phyloP scores from a whole-genome alignment of 495 filamentous ascomycete species.

The Lichenothelia convexa region DNA sequence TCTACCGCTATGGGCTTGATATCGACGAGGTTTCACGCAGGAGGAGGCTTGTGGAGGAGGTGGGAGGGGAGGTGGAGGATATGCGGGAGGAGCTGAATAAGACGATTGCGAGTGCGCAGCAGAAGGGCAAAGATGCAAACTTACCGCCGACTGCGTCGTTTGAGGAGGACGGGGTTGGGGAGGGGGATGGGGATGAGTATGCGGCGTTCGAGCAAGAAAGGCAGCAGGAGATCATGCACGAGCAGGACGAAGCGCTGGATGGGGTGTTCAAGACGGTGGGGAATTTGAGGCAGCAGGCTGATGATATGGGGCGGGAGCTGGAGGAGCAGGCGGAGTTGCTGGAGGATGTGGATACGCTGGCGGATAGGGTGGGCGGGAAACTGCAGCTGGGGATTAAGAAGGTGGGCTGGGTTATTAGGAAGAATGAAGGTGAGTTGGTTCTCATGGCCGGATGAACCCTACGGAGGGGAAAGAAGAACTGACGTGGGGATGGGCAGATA shows the following conservation, averaged over 20 bases:
- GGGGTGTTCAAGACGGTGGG: conserved; percentile 86
- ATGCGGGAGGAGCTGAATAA: conserved; percentile 69
- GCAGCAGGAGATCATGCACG: conserved; percentile 78
- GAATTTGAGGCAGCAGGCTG: conserved; percentile 70
- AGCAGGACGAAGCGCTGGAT: conserved; percentile 86
- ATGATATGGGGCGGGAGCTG: conserved; percentile 86
- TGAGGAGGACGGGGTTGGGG: conserved; percentile 23
- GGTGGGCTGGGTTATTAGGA: conserved; percentile 63
- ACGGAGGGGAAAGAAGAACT: conserved; percentile 1
- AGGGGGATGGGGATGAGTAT: conserved; percentile 56
- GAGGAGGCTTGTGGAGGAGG: conserved; percentile 68
- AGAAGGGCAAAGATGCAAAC: conserved; percentile 15
- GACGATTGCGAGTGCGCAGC: conserved; percentile 25
- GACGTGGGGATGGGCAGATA: conserved; percentile 30
- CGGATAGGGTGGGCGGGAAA: conserved; percentile 73
- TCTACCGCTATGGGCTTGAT: conserved; percentile 74
- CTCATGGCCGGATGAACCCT: not conserved
- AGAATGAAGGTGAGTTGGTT: conserved; percentile 63
- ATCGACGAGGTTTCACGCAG: conserved; percentile 65
- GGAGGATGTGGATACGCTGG: conserved; percentile 60
- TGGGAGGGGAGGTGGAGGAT: conserved; percentile 70
- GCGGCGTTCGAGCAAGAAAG: conserved; percentile 83
- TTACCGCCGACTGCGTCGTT: conserved; percentile 61
- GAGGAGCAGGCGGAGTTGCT: conserved; percentile 80
- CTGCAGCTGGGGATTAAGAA: conserved; percentile 72